These are phyloP conservation scores for Teratosphaeriaceae sp. DNA, from an alignment of 2,329 filamentous ascomycete species.

Conservation along the genomic window DNA sequence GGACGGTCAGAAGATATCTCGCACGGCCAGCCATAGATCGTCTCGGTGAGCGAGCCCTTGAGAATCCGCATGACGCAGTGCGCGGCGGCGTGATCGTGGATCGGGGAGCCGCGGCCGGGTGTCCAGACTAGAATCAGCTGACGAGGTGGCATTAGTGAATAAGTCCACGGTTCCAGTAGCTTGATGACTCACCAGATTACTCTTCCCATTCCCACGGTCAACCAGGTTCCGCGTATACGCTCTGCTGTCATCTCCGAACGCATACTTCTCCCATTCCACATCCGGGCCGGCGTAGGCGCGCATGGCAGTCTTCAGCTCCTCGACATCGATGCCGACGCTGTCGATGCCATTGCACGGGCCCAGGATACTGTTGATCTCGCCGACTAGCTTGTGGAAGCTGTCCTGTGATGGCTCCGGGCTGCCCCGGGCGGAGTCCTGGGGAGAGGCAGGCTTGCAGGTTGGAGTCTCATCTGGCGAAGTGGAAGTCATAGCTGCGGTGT, in stretches of 20 bases:
- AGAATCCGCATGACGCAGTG: conserved; percentile 92
- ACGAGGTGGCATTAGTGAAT: conserved; percentile 6
- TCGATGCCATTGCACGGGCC: conserved; percentile 76
- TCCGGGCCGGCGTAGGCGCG: conserved; percentile 62
- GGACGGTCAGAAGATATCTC: conserved; percentile 31
- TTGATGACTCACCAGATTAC: conserved; percentile 56
- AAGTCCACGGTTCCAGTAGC: conserved; percentile 8
- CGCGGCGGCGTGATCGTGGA: conserved; percentile 74
- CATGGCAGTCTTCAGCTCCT: conserved; percentile 67
- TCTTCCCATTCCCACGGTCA: conserved; percentile 79
- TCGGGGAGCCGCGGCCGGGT: conserved; percentile 72
- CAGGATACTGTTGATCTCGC: conserved; percentile 62
- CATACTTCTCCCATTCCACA: conserved; percentile 67
- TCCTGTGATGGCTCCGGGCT: conserved; percentile 20
- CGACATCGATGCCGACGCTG: conserved; percentile 72
- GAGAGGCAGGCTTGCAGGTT: background rate
- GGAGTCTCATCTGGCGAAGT: background rate
- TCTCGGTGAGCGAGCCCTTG: conserved; percentile 71
- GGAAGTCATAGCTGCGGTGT: background rate
- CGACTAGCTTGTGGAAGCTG: conserved; percentile 19
- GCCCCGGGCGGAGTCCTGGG: conserved; percentile 23
- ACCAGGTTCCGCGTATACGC: conserved; percentile 85
- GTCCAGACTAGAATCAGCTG: conserved; percentile 86
- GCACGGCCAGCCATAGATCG: conserved; percentile 67
- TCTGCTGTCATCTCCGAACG: conserved; percentile 61